Evolutionary conservation across 805 yeast species (phyloP), one percentile per base, ranked within the genome.

Genomic region (Saccharomycopsis malanga): DNA sequence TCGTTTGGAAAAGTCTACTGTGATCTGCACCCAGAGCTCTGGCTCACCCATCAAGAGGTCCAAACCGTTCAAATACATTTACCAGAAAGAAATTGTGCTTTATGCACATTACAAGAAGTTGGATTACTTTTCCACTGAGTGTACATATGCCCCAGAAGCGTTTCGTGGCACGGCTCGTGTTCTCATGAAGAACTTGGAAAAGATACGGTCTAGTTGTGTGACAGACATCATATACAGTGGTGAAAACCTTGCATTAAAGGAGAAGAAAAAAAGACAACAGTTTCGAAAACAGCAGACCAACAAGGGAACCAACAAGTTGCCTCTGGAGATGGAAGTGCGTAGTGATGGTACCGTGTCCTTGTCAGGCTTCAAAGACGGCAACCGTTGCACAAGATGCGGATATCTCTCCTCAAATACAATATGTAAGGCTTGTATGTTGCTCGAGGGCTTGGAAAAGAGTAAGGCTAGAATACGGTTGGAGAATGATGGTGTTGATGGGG

Each of bases 141-240:
- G 99, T 62, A 83, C 96, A 0, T 93, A 93, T 67, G 96, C 98
- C 0, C 98, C 99, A 1, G 98, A 93, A 62, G 98, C 99, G 0
- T 93, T 93, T 59, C 72, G 99, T 55, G 99, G 99, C 17, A 93
- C 98, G 0, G 96, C 98, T 0, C 75, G 99, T 60, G 87, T 88
- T 49, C 70, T 93, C 23, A 79, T 93, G 72, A 93, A 93, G 65
- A 85, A 87, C 54, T 67, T 93, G 36, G 98, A 93, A 61, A 77
- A 91, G 2, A 80, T 89, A 1, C 74, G 97, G 56, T 96, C 98
- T 14, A 81, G 93, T 32, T 83, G 96, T 58, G 93, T 93, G 48
- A 77, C 93, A 62, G 99, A 93, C 65, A 86, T 93, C 46, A 93
- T 93, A 27, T 84, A 85, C 55, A 85, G 95, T 54, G 98, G 99